Percentiles rank a stretch among this genome's conserved stretches.
Conservation (phyloP, 1,284 basidiomycete species). For the Fomitopsis palustris region DNA sequence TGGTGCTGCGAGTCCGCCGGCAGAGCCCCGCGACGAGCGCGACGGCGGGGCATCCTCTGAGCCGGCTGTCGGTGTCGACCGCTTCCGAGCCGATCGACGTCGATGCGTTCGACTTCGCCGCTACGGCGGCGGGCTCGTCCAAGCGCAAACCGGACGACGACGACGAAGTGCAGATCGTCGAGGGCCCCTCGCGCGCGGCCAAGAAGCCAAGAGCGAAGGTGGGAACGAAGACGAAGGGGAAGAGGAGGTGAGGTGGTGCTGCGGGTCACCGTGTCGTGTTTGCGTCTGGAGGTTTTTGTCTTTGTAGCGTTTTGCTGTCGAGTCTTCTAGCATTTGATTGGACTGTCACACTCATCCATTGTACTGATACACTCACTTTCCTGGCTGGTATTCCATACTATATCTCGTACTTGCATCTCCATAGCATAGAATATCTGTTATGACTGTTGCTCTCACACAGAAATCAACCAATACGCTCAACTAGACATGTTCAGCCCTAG, state of each 20-base stretch:
- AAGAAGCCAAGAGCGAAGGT: slow-evolving; percentile 39
- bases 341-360: too few relatives aligned
- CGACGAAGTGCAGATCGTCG: slow-evolving; percentile 54
- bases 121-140: slow-evolving; percentile 14
- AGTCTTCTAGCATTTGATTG: too few relatives aligned
- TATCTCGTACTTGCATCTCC: too few relatives aligned
- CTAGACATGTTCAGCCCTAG: too few relatives aligned
- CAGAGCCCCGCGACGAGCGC: slow-evolving; percentile 24
- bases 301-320: too few relatives aligned
- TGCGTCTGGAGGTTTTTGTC: too few relatives aligned
- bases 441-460: too few relatives aligned
- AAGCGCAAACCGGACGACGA: slow-evolving; percentile 53
- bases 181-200: slow-evolving; percentile 34
- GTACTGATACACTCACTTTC: too few relatives aligned
- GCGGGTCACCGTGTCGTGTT: neutral
- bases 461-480: too few relatives aligned
- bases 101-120: slow-evolving; percentile 24
- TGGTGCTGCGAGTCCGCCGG: too few relatives aligned
- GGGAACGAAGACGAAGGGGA: slow-evolving; percentile 29
- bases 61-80: slow-evolving; percentile 31
- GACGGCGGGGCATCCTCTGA: slow-evolving; percentile 28
- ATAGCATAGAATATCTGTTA: too few relatives aligned
- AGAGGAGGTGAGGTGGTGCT: slow-evolving; percentile 15
- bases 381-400: too few relatives aligned
- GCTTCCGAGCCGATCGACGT: slow-evolving; percentile 29